Evolutionary conservation across 1,139 yeast genomes (phyloP).

Genomic region (Suhomyces atakaporum): DNA sequence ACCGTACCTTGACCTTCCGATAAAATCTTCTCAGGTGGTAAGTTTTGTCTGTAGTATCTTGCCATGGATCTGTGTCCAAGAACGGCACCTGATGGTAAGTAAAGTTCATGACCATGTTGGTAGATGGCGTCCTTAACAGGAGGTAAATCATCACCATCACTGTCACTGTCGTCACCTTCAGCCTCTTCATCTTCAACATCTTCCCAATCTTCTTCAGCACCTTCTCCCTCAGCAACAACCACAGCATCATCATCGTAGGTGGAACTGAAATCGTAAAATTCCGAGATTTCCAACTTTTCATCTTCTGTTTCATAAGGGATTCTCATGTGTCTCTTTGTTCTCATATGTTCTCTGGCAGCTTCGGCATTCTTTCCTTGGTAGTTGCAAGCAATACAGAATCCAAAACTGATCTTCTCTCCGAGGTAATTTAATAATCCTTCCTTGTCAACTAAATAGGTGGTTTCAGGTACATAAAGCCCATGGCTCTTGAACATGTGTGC

Average conservation of each 20-base stretch:
- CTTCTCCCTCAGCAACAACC: constrained; percentile 5
- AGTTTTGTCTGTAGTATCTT: constrained; percentile 76
- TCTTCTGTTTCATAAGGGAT: constrained; percentile 86
- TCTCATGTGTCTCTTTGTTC: constrained; percentile 80
- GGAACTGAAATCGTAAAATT: constrained; percentile 82
- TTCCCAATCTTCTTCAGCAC: constrained; percentile 44
- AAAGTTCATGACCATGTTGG: constrained; percentile 71
- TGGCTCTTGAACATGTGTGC: constrained; percentile 75
- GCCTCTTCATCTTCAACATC: constrained; percentile 39
- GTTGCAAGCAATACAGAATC: constrained; percentile 80
- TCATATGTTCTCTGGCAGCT: constrained; percentile 90
- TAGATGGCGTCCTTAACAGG: constrained; percentile 34
- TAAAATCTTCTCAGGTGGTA: constrained; percentile 70
- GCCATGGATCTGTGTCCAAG: constrained; percentile 89
- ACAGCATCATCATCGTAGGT: constrained; percentile 46
- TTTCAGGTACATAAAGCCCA: constrained; percentile 88
- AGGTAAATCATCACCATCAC: constrained; percentile 34
- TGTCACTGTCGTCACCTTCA: constrained; percentile 34
- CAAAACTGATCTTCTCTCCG: constrained; percentile 82
- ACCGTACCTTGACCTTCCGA: constrained; percentile 94
- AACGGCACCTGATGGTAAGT: constrained; percentile 82
- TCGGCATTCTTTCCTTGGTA: constrained; percentile 83
- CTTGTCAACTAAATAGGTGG: constrained; percentile 63
- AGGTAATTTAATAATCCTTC: constrained; percentile 73
- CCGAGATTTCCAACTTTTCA: constrained; percentile 77